Evolutionary conservation across 2,329 filamentous ascomycete species (phyloP), one percentile per base, ranked within the genome.

Genomic region (Venturia asperata): DNA sequence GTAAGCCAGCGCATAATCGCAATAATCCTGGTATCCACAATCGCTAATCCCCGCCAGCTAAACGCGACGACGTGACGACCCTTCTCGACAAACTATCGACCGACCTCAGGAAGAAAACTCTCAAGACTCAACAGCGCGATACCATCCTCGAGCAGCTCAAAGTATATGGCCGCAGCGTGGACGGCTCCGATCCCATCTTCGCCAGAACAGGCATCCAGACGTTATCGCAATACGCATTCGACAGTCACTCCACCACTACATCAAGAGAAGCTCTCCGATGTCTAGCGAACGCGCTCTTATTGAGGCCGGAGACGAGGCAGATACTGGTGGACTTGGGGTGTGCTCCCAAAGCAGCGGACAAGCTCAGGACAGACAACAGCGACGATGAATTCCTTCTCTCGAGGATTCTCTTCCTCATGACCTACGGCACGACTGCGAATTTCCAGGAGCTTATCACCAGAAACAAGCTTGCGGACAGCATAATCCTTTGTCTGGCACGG

Each of bases 361-460:
- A 83, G 68, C 82, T 96, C 52, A 88, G 88, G 75, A 86, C 82
- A 66, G 88, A 91, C 67, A 87, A 81, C 70, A 82, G 84, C 65
- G 92, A 97, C 67, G 88, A 96, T 70, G 92, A 97, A 72, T 97
- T 97, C 74, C 81, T 97, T 1, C 78, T 83, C 67, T 88, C 88
- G n/a, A 84, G 91, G 63, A 85, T 95, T 55, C 78, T 95, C 19
- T 92, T 96, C 70, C 81, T 94, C 13, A 84, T 87, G 41, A 95
- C 91, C 0, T 95, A 95, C 74, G 84, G 84, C 67, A 87, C 89
- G 15, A 84, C 83, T 39, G 61, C 90, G 67, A 80, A 91, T 71
- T 84, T 92, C 63, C 77, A 82, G 21, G 76, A 79, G 3, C 80
- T 94, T 11, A 83, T 93, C 61, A 81, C 85, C 64, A 77, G 90